Conservation (phyloP, 129 eudicot genomes). For the Apium graveolens region DNA sequence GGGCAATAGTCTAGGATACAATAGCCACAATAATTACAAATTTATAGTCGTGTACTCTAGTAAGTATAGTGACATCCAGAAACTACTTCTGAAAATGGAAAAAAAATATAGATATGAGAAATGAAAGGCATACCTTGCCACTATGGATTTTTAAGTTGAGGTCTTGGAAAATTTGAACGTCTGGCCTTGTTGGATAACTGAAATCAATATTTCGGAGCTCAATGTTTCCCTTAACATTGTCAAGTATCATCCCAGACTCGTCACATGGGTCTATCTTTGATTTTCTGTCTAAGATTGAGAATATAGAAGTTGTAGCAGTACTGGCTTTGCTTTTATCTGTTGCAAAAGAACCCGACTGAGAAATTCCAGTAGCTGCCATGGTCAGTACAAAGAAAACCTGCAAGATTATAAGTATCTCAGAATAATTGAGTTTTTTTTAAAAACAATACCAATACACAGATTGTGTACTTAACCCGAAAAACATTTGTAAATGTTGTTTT, state of each 20-base stretch:
- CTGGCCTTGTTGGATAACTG: slow-evolving; percentile 75
- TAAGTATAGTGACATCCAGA: neutral
- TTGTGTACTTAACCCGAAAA: slow-evolving; percentile 36
- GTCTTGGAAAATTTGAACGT: slow-evolving; percentile 57
- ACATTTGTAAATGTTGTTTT: slow-evolving; percentile 54
- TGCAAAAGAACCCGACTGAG: slow-evolving; percentile 60
- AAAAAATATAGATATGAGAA: neutral
- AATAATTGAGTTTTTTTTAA: neutral
- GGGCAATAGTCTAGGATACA: slow-evolving; percentile 45
- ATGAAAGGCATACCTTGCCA: slow-evolving; percentile 41
- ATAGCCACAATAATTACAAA: neutral
- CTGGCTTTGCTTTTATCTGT: slow-evolving; percentile 69
- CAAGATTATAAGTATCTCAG: neutral
- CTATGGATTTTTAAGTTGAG: slow-evolving; percentile 52
- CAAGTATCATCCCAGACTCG: slow-evolving; percentile 55
- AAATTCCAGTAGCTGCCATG: slow-evolving; percentile 56
- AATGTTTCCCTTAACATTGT: slow-evolving; percentile 59
- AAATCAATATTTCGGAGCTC: slow-evolving; percentile 59
- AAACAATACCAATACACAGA: neutral
- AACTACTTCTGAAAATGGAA: neutral
- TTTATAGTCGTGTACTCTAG: neutral
- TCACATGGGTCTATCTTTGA: slow-evolving; percentile 77
- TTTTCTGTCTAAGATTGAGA: slow-evolving; percentile 58
- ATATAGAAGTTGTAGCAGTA: slow-evolving; percentile 60
- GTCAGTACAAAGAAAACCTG: slow-evolving; percentile 85